A percentile compares a stretch with the other conserved stretches of the same genome.
These are phyloP conservation scores for Domatiomyces globalis DNA, from an alignment of 2,329 filamentous ascomycete species.

Conservation along the genomic window DNA sequence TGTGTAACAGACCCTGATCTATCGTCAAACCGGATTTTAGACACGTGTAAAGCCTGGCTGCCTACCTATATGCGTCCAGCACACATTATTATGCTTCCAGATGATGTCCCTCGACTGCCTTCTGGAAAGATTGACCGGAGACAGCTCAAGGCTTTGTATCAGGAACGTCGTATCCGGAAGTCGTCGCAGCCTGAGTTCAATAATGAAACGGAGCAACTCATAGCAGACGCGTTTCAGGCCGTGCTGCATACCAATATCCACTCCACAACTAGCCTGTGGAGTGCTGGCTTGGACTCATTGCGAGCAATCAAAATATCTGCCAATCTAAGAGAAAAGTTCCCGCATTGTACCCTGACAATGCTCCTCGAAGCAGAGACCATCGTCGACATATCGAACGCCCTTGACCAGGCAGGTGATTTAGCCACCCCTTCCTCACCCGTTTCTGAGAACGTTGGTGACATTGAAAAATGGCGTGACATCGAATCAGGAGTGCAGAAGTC, in stretches of 20 bases:
- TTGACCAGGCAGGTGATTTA: background rate
- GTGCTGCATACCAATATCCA: slow-evolving; percentile 29
- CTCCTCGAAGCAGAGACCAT: slow-evolving; percentile 46
- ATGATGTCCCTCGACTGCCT: slow-evolving; percentile 56
- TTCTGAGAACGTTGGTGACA: background rate
- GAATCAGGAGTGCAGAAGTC: background rate
- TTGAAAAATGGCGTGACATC: background rate
- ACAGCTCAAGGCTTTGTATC: slow-evolving; percentile 33
- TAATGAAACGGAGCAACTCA: slow-evolving; percentile 17
- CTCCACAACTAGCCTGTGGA: slow-evolving; percentile 33
- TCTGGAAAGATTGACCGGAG: slow-evolving; percentile 75
- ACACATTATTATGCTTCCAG: slow-evolving; percentile 48
- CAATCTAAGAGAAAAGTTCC: slow-evolving; percentile 42
- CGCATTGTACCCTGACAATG: slow-evolving; percentile 43
- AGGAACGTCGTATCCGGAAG: background rate
- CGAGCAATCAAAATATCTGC: slow-evolving; percentile 51
- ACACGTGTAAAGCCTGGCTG: slow-evolving; percentile 58
- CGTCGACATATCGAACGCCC: slow-evolving; percentile 7
- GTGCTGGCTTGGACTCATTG: slow-evolving; percentile 53
- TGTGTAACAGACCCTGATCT: slow-evolving; percentile 41
- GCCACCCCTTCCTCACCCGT: background rate
- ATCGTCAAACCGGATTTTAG: slow-evolving; percentile 35
- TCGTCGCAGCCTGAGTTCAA: background rate
- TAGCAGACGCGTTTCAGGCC: slow-evolving; percentile 31
- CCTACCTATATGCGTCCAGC: slow-evolving; percentile 71